A percentile compares a stretch with the other conserved stretches of the same genome.
Evolutionary conservation across 148 eudicot species (phyloP).

Genomic region (Talinum fruticosum): DNA sequence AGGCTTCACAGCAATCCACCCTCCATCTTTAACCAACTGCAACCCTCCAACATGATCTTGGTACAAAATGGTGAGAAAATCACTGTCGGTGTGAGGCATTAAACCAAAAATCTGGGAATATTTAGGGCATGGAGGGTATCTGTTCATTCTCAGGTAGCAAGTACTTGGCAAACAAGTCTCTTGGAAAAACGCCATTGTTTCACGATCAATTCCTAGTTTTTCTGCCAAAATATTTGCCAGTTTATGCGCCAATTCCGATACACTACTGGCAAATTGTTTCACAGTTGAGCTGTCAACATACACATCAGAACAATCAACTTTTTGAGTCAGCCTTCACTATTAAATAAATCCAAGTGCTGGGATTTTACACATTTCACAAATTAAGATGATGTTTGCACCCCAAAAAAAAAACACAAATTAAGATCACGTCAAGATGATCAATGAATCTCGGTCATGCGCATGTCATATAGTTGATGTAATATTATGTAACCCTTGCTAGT

Average conservation of each 20-base stretch:
- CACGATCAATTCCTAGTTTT: constrained; percentile 40
- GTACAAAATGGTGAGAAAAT: constrained; percentile 74
- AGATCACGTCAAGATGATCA: too few species aligned
- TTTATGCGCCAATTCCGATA: constrained; percentile 55
- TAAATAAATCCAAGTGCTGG: background rate
- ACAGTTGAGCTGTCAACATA: constrained; percentile 46
- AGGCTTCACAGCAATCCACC: constrained; percentile 82
- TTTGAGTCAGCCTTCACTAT: background rate
- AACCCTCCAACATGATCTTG: constrained; percentile 88
- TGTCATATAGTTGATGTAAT: background rate
- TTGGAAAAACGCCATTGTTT: constrained; percentile 34
- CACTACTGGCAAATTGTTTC: constrained; percentile 49
- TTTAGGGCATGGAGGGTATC: constrained; percentile 78
- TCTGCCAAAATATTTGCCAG: constrained; percentile 65
- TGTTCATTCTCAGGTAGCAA: constrained; percentile 76
- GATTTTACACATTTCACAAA: background rate
- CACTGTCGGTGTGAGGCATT: constrained; percentile 87
- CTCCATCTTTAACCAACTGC: constrained; percentile 69
- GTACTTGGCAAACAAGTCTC: constrained; percentile 58
- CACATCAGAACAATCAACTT: background rate
- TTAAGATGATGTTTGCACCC: too few species aligned
- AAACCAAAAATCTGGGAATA: constrained; percentile 51
- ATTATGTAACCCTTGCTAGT: background rate
- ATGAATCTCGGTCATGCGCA: background rate
- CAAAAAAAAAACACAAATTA: too few species aligned